phyloP scores from a whole-genome alignment of 2,329 filamentous ascomycete genomes.

The Diaporthe vexans region DNA sequence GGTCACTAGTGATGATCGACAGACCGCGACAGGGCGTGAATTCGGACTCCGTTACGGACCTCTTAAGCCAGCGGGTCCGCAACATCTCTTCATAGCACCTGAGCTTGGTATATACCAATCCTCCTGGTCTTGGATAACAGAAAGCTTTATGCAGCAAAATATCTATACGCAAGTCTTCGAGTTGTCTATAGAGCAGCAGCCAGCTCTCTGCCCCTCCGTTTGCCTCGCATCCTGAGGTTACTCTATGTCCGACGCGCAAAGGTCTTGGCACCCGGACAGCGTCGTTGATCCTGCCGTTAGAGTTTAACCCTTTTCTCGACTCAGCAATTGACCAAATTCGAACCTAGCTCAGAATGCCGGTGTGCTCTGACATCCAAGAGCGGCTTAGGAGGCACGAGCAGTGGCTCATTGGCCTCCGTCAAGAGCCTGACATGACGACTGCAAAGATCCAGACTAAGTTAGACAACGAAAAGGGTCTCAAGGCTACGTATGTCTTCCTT shows the following conservation, averaged over 20 bases:
- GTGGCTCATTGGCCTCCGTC: background rate
- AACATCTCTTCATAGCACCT: too few relatives aligned
- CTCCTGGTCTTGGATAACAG: too few relatives aligned
- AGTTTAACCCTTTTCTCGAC: background rate
- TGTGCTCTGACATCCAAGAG: background rate
- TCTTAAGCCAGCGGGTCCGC: background rate
- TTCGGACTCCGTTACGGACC: background rate
- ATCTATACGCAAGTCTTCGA: too few relatives aligned
- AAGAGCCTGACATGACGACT: background rate
- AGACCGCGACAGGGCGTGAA: background rate
- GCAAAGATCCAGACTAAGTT: background rate
- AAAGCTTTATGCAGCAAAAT: too few relatives aligned
- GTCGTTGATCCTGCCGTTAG: background rate
- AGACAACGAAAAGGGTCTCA: background rate
- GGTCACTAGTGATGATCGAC: background rate
- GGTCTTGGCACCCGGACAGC: too few relatives aligned
- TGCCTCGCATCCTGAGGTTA: too few relatives aligned
- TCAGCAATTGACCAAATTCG: fast-evolving
- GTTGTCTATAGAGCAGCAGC: too few relatives aligned
- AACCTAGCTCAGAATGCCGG: background rate
- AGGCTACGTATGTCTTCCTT: background rate
- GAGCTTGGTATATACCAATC: too few relatives aligned
- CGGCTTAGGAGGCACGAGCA: background rate
- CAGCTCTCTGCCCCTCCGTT: too few relatives aligned
- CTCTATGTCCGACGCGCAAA: too few relatives aligned